These are phyloP conservation scores for Wickerhamomyces ciferrii DNA, from an alignment of 805 yeast species.

Conservation along the genomic window DNA sequence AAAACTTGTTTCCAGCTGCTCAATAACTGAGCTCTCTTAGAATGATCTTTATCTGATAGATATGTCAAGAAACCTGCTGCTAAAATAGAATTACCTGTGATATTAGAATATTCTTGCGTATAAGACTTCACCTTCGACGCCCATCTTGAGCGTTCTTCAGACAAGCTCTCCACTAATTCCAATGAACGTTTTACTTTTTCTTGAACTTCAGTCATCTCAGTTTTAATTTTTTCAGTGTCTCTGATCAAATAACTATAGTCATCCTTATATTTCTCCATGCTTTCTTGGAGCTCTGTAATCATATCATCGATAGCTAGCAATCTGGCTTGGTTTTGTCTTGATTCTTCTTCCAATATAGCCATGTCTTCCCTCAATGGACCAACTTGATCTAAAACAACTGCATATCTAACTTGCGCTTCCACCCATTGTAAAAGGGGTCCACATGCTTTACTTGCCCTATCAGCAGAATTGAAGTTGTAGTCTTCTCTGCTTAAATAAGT, in stretches of 20 bases:
- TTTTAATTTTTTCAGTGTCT: constrained; percentile 69
- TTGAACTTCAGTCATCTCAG: constrained; percentile 62
- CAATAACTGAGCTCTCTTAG: constrained; percentile 31
- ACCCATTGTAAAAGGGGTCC: constrained; percentile 92
- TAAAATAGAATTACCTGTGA: constrained; percentile 64
- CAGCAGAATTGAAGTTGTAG: constrained; percentile 67
- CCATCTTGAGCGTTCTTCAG: constrained; percentile 75
- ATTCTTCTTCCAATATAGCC: constrained; percentile 47
- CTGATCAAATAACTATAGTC: constrained; percentile 72
- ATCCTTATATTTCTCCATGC: constrained; percentile 62
- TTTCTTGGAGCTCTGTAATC: constrained; percentile 67
- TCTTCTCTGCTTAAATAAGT: constrained; percentile 57
- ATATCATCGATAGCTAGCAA: constrained; percentile 73
- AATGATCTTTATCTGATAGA: constrained; percentile 53
- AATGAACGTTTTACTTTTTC: constrained; percentile 57
- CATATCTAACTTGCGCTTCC: constrained; percentile 78
- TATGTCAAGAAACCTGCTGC: constrained; percentile 59
- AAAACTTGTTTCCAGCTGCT: constrained; percentile 33
- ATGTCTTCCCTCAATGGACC: constrained; percentile 75
- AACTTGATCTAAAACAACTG: constrained; percentile 61
- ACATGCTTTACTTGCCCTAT: constrained; percentile 91
- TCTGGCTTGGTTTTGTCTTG: constrained; percentile 60
- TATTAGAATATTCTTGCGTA: constrained; percentile 32
- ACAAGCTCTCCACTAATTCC: constrained; percentile 54
- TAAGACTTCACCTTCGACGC: constrained; percentile 47